A percentile compares a stretch with the other conserved stretches of the same genome.
Evolutionary conservation across 306 rosid genomes (phyloP).

Genomic region (Corylus avellana): DNA sequence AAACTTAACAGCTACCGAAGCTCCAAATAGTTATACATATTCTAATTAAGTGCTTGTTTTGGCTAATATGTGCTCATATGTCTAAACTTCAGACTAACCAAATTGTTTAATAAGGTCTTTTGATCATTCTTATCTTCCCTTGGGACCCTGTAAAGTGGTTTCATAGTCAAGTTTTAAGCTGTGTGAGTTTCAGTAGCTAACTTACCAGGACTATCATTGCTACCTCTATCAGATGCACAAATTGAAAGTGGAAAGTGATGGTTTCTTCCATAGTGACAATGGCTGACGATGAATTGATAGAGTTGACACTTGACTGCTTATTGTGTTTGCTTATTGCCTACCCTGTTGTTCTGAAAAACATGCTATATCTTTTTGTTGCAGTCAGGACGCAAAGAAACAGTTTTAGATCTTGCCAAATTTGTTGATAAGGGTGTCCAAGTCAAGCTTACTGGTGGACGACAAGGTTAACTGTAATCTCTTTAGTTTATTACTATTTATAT

Average conservation of each 20-base stretch:
- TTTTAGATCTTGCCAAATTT: conserved; percentile 10
- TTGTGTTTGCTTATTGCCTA: not conserved
- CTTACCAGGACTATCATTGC: not conserved
- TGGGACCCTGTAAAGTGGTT: not conserved
- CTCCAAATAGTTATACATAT: no score
- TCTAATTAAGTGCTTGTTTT: not conserved
- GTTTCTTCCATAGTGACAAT: not conserved
- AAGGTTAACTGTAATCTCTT: not conserved
- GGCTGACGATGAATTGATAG: not conserved
- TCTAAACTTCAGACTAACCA: not conserved
- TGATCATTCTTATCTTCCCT: not conserved
- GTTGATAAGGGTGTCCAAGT: conserved; percentile 12
- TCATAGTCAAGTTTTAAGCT: not conserved
- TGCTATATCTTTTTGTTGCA: not conserved
- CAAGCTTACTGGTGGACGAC: conserved; percentile 15
- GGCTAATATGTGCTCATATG: not conserved
- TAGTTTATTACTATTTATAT: not conserved
- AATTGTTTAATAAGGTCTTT: not conserved
- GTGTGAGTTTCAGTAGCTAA: not conserved
- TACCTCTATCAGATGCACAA: not conserved
- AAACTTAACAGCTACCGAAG: no score
- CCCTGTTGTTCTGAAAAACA: not conserved
- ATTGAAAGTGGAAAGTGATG: not conserved
- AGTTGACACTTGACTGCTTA: no score
- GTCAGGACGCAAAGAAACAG: conserved; percentile 6